These are phyloP conservation scores for Paraconiothyrium brasiliense DNA, from an alignment of 2,329 filamentous ascomycete genomes.

Conservation along the genomic window DNA sequence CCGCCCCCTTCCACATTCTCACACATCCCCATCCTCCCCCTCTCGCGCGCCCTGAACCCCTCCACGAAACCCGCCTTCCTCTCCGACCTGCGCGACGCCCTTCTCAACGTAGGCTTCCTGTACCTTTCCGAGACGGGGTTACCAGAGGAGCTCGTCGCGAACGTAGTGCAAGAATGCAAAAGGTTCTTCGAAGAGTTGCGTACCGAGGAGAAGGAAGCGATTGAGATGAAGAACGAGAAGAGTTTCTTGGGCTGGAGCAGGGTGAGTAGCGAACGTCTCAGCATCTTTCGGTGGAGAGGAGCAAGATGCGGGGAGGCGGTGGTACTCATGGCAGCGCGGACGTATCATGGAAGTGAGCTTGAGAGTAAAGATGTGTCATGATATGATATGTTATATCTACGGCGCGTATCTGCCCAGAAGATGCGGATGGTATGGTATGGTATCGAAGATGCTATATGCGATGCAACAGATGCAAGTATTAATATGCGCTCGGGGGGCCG, in stretches of 20 bases:
- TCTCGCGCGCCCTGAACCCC: slow-evolving; percentile 70
- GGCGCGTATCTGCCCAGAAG: too few relatives aligned
- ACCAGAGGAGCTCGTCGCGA: slow-evolving; percentile 68
- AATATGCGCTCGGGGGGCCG: neutral
- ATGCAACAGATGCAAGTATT: slow-evolving; percentile 1
- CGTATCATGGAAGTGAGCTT: too few relatives aligned
- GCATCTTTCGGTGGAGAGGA: neutral
- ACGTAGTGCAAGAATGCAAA: slow-evolving; percentile 73
- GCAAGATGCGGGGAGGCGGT: neutral
- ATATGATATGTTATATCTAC: neutral
- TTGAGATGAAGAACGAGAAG: slow-evolving; percentile 61
- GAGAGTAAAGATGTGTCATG: neutral
- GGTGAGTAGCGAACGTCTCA: slow-evolving; percentile 40
- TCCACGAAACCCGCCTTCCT: slow-evolving; percentile 80
- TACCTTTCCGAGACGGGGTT: slow-evolving; percentile 78
- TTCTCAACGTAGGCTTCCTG: slow-evolving; percentile 88
- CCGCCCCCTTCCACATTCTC: slow-evolving; percentile 61
- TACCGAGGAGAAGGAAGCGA: slow-evolving; percentile 74
- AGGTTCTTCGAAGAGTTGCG: slow-evolving; percentile 79
- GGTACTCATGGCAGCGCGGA: neutral
- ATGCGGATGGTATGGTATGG: neutral
- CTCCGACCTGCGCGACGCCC: slow-evolving; percentile 73
- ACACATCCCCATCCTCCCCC: slow-evolving; percentile 79
- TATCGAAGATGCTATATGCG: slow-evolving; percentile 3
- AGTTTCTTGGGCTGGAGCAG: slow-evolving; percentile 59